Conservation (phyloP, 1,139 yeast species). For the Kodamaea sp. region DNA sequence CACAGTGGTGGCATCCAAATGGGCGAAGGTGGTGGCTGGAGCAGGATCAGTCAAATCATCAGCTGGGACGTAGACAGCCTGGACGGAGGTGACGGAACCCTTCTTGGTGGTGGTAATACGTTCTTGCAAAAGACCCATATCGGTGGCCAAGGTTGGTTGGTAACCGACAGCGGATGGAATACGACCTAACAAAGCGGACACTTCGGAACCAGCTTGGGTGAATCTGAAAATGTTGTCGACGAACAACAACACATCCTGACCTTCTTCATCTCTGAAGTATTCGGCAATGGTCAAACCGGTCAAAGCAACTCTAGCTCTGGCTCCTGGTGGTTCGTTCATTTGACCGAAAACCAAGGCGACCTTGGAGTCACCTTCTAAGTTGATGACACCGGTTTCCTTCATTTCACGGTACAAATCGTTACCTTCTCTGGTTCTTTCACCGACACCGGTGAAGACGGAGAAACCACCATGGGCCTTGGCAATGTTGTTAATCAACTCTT, state of each 20-base stretch:
- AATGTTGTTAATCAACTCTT: conserved; percentile 98
- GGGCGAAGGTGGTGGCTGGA: conserved; percentile 99
- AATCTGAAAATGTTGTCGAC: conserved; percentile 99
- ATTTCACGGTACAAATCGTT: conserved; percentile 99
- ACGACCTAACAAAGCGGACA: conserved; percentile 99
- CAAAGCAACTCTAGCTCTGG: conserved; percentile 99
- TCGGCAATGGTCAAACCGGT: conserved; percentile 99
- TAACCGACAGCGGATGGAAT: conserved; percentile 99
- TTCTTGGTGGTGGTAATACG: conserved; percentile 99
- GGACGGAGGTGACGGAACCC: conserved; percentile 99
- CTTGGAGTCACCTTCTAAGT: conserved; percentile 99
- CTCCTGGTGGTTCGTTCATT: conserved; percentile 99
- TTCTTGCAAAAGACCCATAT: conserved; percentile 99
- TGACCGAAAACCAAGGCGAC: conserved; percentile 99
- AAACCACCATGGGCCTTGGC: conserved; percentile 99
- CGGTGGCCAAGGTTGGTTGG: conserved; percentile 99
- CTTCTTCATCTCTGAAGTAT: conserved; percentile 99
- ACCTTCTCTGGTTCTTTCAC: conserved; percentile 99
- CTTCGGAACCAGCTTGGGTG: conserved; percentile 99
- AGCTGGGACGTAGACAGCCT: conserved; percentile 99
- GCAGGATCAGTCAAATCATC: conserved; percentile 99
- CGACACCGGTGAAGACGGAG: conserved; percentile 99
- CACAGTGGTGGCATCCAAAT: conserved; percentile 99
- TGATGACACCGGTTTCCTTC: conserved; percentile 99
- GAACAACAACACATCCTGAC: conserved; percentile 99